Evolutionary conservation across 1,284 basidiomycete genomes (phyloP), one percentile per base, ranked within the genome.

Genomic region (Albatrellus sp.): DNA sequence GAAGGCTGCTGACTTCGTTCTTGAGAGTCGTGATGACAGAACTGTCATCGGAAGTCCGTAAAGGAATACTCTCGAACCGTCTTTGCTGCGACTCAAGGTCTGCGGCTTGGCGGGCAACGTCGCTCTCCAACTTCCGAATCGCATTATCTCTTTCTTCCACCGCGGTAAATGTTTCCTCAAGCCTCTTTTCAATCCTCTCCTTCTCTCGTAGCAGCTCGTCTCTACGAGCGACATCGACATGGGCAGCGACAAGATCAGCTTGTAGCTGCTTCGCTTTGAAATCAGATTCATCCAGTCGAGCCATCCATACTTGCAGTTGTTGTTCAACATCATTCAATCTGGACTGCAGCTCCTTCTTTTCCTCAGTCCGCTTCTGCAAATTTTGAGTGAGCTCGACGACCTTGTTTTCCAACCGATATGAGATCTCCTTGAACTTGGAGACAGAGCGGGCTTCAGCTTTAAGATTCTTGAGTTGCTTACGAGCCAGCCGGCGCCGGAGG

Each of bases 341-440:
- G 28, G 65, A 66, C 52, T 86, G 80, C 34, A 98, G 69, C 49
- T 82, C 82, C 65, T 91, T 94, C 70, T 90, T 94, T 68, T 98
- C 94, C 51, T 79, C 77, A 8, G 84, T 93, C 35, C 94, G 81
- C 59, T 77, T 85, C 63, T 98, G 96, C 13, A 98, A 73, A n/a
- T 70, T 81, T 61, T 98, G 96, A 0, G 96, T 98, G 54, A 99
- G 84, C 61, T 98, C 94, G 48, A 99, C 90, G 40, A 98, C 96
- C 68, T 98, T 99, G 75, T 98, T 98, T 69, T 99, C 96, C 49
- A 99, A 74, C 55, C 80, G 82, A 62, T 98, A 98, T 0, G 96
- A 98, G 52, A 97, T 97, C 67, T 98, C 96, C 67, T 98, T 97
- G 77, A 96, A 96, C 62, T 96, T 97, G 53, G 87, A 87, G 29